Evolutionary conservation across 345 rosid species (phyloP), one percentile per base, ranked within the genome.

Genomic region (Eutrema yunnanense): DNA sequence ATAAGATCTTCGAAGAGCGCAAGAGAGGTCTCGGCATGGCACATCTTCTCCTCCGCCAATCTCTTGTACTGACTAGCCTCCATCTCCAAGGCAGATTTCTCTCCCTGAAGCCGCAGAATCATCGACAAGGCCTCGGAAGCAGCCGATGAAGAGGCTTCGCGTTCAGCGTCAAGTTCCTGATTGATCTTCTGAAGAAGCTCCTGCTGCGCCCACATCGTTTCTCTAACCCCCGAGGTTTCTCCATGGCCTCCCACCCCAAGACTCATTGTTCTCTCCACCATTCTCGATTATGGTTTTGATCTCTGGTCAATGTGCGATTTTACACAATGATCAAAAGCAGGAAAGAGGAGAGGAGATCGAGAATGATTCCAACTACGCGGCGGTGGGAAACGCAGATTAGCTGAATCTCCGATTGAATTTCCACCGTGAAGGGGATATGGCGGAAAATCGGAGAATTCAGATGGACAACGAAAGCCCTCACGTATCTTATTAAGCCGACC

Each of bases 21-120:
- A 1, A 94, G 81, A 38, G 92, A 87, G n/a, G 88, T 87, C 71
- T 95, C 96, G 0, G 93, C 96, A 46, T 88, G 93, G 47, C 82
- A 72, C 75, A 92, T 83, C 63, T 87, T 90, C 81, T 85, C 97
- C 72, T 95, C 97, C 0, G 96, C 85, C 87, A 89, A 66, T 47
- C 99, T 88, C 79, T 87, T 88, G 72, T 90, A 95, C 53, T 95
- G 99, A 69, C 83, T 88, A 0, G 99, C 88, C 72, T 95, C 99
- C 97, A 95, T 83, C 81, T 80, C 80, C 77, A 92, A 30, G 0
- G 77, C 86, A 1, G 97, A 87, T 81, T 89, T 92, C 64, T 95
- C 99, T 0, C 86, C 92, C 67, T 95, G 99, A 71, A 95, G 73
- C 4, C 96, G 87, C 40, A 92, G 74, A 4, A 95, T 95, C 99